Conservation (phyloP, 2,329 filamentous ascomycete genomes). For the Nigrospora oryzae region DNA sequence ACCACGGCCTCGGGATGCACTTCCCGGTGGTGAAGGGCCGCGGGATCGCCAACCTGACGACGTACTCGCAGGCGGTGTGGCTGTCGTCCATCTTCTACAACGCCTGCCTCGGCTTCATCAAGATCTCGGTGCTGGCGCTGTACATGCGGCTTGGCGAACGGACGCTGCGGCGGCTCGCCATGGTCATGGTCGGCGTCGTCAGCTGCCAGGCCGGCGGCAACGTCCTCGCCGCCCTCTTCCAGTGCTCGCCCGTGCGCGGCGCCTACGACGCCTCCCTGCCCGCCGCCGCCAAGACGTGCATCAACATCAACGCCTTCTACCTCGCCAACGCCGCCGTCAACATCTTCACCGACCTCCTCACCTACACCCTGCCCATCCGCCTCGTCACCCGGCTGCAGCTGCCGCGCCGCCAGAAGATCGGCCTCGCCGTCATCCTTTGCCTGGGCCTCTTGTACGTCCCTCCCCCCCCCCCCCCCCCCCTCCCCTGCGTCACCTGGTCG, state of each 20-base stretch:
- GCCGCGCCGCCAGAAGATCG: slow-evolving; percentile 33
- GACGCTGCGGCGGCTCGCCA: slow-evolving; percentile 22
- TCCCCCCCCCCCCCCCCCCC: background rate
- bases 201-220: slow-evolving; percentile 28
- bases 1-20: slow-evolving; percentile 6
- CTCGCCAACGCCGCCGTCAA: slow-evolving; percentile 36
- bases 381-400: slow-evolving; percentile 33
- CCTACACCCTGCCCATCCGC: slow-evolving; percentile 33
- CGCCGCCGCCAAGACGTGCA: slow-evolving; percentile 23
- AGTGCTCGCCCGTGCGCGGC: slow-evolving; percentile 28
- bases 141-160: slow-evolving; percentile 33
- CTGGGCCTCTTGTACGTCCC: slow-evolving; percentile 29
- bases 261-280: slow-evolving; percentile 25
- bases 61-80: slow-evolving; percentile 24
- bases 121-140: slow-evolving; percentile 34
- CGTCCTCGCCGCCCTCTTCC: slow-evolving; percentile 31
- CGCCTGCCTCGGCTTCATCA: slow-evolving; percentile 35
- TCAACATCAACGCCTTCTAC: slow-evolving; percentile 37
- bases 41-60: slow-evolving; percentile 7
- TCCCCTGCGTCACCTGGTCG: too few relatives aligned
- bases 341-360: slow-evolving; percentile 35
- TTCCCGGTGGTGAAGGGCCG: slow-evolving; percentile 9
- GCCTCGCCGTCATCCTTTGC: slow-evolving; percentile 30
- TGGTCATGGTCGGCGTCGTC: slow-evolving; percentile 30
- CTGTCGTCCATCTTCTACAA: slow-evolving; percentile 39